Base-by-base conservation (phyloP, 345 rosid species). In the Moricandia arvensis region DNA sequence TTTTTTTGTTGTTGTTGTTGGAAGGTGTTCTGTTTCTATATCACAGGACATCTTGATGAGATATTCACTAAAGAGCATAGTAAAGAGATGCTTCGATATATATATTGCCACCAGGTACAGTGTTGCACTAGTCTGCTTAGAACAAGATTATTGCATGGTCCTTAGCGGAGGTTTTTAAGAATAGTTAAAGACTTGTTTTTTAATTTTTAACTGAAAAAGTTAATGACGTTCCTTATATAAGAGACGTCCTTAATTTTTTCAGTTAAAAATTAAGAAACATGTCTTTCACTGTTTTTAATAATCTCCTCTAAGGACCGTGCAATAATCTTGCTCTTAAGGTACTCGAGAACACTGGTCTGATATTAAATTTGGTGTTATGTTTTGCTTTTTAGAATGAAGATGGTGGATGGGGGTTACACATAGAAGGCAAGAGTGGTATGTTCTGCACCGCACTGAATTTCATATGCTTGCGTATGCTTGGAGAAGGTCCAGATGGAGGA, bases 371-470 rank as follows among this genome's bases (percentile, higher is more conserved):
- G 27, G 6, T 29, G 30, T 10, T 68, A 35, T 33, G 31, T 53
- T 45, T 63, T 68, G 59, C 6, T 7, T 69, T 69, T 61, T 86
- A 92, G 97, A 92, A 92, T 70, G 75, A 72, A 77, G 97, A 92
- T 81, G 97, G 94, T 10, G 96, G 96, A 6, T 92, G 97, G 97
- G 97, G 97, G 59, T 80, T 92, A 60, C 96, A 92, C 76, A 85
- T 88, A 68, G 91, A 92, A 75, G 92, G 93, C 15, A 87, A 80
- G 2, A 92, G 96, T 83, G 83, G 84, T 31, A 92, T 92, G 97
- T 86, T 92, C 78, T 87, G 91, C 33, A 74, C 92, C 26, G 87
- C 82, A 3, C 55, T 92, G 79, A 88, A 61, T 72, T 92, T 87
- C 73, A 80, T 88, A 16, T 80, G 88, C 7, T 33, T 92, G 66